Evolutionary conservation across 1,284 basidiomycete genomes (phyloP).

Genomic region (Schizophyllum commune): DNA sequence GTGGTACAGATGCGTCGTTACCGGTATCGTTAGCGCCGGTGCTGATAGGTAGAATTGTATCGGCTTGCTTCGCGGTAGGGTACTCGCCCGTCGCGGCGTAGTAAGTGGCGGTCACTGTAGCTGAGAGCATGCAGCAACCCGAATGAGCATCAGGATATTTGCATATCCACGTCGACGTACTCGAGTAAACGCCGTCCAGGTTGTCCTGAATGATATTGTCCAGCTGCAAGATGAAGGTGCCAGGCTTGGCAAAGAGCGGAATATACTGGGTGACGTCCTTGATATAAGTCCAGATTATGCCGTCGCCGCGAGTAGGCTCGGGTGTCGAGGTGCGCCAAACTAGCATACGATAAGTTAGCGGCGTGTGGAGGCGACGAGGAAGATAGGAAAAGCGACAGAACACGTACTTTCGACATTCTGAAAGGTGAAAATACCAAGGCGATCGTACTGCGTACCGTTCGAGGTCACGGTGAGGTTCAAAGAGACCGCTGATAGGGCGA

Average conservation of each 20-base stretch:
- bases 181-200: slow-evolving; percentile 61
- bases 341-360: slow-evolving; percentile 6
- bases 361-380: no score
- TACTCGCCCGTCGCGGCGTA: slow-evolving; percentile 48
- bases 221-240: slow-evolving; percentile 64
- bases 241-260: slow-evolving; percentile 58
- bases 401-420: slow-evolving; percentile 65
- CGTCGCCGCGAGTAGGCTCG: slow-evolving; percentile 54
- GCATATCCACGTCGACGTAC: slow-evolving; percentile 25
- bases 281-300: slow-evolving; percentile 73
- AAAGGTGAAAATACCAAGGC: slow-evolving; percentile 66
- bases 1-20: slow-evolving; percentile 66
- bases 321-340: slow-evolving; percentile 79
- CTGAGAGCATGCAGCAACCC: slow-evolving; percentile 25
- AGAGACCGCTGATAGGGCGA: slow-evolving; percentile 30
- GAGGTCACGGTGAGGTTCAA: slow-evolving; percentile 33
- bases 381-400: no score
- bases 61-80: slow-evolving; percentile 51
- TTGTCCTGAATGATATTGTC: slow-evolving; percentile 57
- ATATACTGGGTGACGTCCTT: slow-evolving; percentile 72
- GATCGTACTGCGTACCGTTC: slow-evolving; percentile 73
- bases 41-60: slow-evolving; percentile 62
- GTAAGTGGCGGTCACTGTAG: slow-evolving; percentile 62
- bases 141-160: neutral
- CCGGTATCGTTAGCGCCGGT: slow-evolving; percentile 54